Base-by-base conservation (phyloP, 169 alveolate species). In the Plasmodium vivax region DNA sequence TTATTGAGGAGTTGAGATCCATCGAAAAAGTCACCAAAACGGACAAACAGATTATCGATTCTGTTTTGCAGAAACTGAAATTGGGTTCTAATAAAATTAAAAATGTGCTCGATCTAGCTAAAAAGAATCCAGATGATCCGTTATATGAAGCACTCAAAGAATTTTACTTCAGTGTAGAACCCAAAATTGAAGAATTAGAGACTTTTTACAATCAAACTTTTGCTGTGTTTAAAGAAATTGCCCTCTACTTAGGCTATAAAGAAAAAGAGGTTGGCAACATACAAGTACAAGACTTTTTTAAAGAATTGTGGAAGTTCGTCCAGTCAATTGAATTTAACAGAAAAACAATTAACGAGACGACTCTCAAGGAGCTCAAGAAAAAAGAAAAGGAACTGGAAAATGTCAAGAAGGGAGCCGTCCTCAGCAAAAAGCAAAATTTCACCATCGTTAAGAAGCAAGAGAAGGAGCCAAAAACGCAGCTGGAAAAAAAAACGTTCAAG, bases 181-280 rank as follows among this genome's bases (percentile, higher is more conserved):
- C 96, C 14, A 95, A 95, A 80, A 93, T 95, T 72, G 79, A 72
- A 43, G 91, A 90, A 43, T 93, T 93, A 30, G 96, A 93, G 5
- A 47, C 36, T 27, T 72, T 71, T 43, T 73, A 80, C 74, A 45
- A 83, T n/a, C 94, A 96, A 96, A 97, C 96, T 16, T 96, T 96
- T 94, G 80, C 82, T 16, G 84, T 90, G 82, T 96, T 96, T 77
- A 95, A 95, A 71, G 98, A 97, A 74, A 95, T 96, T 68, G 98
- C 96, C 30, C 83, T 95, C 23, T 97, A 96, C 92, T 71, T 96
- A 82, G 99, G 99, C 45, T 97, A 97, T 79, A 96, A 98, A 36
- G 98, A 96, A 73, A 97, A 97, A 92, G 98, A 97, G 81, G 96
- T 97, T 38, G 96, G 91, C 62, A 97, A 96, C 93, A 95, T 97